Conservation (phyloP, 2,329 filamentous ascomycete species). For the Cercospora nicotianae region DNA sequence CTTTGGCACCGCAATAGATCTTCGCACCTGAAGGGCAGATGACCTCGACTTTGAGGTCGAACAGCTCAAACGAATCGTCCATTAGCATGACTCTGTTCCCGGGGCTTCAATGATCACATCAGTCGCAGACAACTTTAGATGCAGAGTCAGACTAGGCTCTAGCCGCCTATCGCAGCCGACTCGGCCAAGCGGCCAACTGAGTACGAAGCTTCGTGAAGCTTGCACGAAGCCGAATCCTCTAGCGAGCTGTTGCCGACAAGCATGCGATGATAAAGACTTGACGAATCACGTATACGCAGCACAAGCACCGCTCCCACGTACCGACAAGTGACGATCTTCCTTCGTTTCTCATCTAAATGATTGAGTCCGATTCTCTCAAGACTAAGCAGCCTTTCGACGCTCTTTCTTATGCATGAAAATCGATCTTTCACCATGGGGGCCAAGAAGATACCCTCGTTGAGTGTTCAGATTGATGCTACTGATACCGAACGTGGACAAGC, state of each 20-base stretch:
- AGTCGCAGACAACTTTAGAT: neutral
- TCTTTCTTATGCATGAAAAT: neutral
- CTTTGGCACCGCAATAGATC: conserved; percentile 28
- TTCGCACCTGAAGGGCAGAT: conserved; percentile 23
- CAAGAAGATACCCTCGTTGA: conserved; percentile 5
- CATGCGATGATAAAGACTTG: neutral
- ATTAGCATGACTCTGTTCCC: neutral
- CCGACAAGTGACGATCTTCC: neutral
- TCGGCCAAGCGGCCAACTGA: conserved; percentile 1
- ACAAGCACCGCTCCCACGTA: neutral
- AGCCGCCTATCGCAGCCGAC: neutral
- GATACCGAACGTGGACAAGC: conserved; percentile 7
- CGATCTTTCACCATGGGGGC: neutral
- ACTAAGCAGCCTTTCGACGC: neutral
- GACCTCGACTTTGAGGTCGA: conserved; percentile 27
- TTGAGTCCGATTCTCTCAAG: too few relatives aligned
- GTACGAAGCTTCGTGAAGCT: neutral
- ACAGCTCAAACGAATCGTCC: conserved; percentile 23
- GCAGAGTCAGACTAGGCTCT: neutral
- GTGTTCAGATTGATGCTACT: neutral
- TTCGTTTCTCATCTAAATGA: neutral
- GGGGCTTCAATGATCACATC: neutral
- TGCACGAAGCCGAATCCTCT: neutral
- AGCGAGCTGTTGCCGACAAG: neutral
- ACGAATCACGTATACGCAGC: neutral